Evolutionary conservation across 2,329 filamentous ascomycete genomes (phyloP), one percentile per base, ranked within the genome.

Genomic region (Chaetomiaceae sp.): DNA sequence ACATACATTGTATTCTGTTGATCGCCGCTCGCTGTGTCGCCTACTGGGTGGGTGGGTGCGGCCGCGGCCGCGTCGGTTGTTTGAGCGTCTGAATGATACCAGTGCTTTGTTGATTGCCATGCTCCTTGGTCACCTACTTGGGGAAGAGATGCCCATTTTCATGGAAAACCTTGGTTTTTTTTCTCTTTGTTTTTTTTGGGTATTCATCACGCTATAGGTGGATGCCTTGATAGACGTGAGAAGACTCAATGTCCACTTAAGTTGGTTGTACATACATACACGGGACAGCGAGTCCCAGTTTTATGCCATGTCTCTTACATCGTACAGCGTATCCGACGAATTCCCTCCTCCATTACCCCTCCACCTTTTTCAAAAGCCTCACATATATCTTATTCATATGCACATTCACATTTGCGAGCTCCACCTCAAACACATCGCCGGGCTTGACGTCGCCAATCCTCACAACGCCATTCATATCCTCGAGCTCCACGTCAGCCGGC

Each of bases 401-500:
- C 23, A 80, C 74, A 58, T 82, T 78, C 55, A 85, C 65, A 56
- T 81, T 68, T n/a, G 56, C 60, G 34, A 85, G 67, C 64, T 77
- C 74, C 29, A 83, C 81, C 56, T 79, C 74, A 54, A 81, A 77
- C n/a, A 73, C 66, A 62, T 84, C 80, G 5, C 76, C 79, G 7
- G 72, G 57, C 25, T 67, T 66, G 20, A 81, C 63, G 10, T 80
- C 52, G 1, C 76, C 73, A 51, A 74, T 58, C 21, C 71, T 65
- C 11, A 66, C 59, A 20, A 72, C 63, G 21, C 62, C 67, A 30
- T 68, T 66, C 16, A 82, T 58, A 2, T 67, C 67, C 0, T 66
- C 64, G 5, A 70, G 45, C 29, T 71, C 69, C 55, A 81, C 62
- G 27, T 66, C 55, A 27, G 76, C 79, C 2, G 58, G 46, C 20